Evolutionary conservation across 176 grass and related monocot species (phyloP).

Genomic region (Zoysia pacifica): DNA sequence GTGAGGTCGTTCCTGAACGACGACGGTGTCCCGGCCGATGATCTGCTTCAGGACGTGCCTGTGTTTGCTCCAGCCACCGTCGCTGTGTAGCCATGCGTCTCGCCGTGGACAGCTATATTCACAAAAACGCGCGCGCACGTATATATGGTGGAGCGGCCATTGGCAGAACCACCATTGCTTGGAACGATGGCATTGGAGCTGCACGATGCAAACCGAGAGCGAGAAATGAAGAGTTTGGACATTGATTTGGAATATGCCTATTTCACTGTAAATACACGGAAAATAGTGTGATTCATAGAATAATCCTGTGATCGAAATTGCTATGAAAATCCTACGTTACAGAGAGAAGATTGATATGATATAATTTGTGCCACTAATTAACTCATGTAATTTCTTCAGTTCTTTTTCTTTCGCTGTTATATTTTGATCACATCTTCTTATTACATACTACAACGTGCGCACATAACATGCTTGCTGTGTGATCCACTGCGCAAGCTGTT

Average conservation of each 20-base stretch:
- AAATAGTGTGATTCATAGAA: neutral
- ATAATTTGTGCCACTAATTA: neutral
- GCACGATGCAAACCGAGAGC: neutral
- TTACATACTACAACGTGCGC: neutral
- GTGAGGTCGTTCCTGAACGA: conserved; percentile 46
- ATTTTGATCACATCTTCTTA: neutral
- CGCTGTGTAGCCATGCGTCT: neutral
- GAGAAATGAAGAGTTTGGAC: no score
- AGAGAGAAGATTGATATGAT: neutral
- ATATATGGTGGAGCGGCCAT: neutral
- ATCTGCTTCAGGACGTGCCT: neutral
- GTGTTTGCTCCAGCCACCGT: conserved; percentile 25
- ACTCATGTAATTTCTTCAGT: neutral
- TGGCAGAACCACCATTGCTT: neutral
- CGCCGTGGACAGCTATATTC: neutral
- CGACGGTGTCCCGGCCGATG: neutral
- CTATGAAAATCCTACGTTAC: no score
- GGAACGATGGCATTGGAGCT: neutral
- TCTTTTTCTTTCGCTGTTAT: neutral
- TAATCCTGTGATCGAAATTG: neutral
- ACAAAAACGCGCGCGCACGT: neutral
- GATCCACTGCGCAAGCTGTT: conserved; percentile 10
- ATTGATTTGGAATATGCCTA: neutral
- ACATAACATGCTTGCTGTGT: neutral
- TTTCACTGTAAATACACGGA: no score